A percentile compares a stretch with the other conserved stretches of the same genome.
phyloP scores from a whole-genome alignment of 2,329 filamentous ascomycete species.

The Dactylonectria macrodidyma region DNA sequence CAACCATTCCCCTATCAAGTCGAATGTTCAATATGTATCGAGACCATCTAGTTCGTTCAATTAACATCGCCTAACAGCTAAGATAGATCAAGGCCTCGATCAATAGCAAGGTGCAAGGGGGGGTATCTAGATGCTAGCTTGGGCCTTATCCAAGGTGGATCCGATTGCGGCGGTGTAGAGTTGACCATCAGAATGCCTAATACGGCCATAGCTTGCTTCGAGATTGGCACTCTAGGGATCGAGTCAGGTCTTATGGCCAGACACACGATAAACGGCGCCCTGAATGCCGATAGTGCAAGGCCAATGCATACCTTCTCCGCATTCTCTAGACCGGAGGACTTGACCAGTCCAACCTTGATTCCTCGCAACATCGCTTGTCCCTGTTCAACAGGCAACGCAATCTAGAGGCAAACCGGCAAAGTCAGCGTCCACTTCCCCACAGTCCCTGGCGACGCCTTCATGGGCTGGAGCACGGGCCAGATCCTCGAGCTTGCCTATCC shows the following conservation, averaged over 20 bases:
- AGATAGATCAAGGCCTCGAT: too few species aligned
- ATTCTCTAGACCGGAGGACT: neutral
- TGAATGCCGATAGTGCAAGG: neutral
- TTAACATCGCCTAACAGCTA: too few species aligned
- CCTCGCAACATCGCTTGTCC: neutral
- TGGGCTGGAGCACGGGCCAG: neutral
- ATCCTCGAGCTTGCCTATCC: conserved; percentile 23
- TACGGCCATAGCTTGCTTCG: conserved; percentile 3
- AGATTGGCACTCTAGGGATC: neutral
- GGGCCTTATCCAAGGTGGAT: neutral
- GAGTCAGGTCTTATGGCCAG: neutral
- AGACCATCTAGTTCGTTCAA: too few species aligned
- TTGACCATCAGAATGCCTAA: conserved; percentile 19
- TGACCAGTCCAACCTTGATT: neutral
- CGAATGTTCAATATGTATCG: too few species aligned
- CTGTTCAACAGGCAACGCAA: neutral
- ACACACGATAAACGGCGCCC: neutral
- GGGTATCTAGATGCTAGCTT: neutral
- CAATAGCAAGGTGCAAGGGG: neutral
- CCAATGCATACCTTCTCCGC: conserved; percentile 3
- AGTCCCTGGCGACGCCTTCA: conserved; percentile 1
- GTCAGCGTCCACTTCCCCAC: neutral
- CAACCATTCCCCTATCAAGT: too few species aligned
- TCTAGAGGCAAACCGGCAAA: neutral
- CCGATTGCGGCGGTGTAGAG: neutral